A percentile compares a stretch with the other conserved stretches of the same genome.
phyloP scores from a whole-genome alignment of 73 alveolate species.

The Blepharisma japonicum region DNA sequence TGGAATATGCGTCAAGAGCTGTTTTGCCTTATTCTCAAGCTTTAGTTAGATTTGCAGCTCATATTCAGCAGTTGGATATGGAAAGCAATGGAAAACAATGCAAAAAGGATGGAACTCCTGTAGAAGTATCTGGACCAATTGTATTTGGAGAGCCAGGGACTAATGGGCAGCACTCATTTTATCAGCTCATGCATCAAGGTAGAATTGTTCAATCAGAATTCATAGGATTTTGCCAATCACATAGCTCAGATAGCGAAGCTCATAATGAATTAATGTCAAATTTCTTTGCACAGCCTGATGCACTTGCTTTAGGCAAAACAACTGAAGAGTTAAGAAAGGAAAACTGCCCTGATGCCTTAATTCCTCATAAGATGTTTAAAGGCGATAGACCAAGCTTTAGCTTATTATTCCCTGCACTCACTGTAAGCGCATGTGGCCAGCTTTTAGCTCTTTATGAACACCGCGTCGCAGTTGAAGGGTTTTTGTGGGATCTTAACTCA shows the following conservation, averaged over 20 bases:
- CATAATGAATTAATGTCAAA: conserved; percentile 68
- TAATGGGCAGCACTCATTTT: conserved; percentile 89
- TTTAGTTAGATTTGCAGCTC: conserved; percentile 72
- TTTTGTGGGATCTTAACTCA: conserved; percentile 60
- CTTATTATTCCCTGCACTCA: conserved; percentile 28
- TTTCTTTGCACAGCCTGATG: conserved; percentile 97
- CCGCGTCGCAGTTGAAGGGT: conserved; percentile 87
- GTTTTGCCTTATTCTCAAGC: conserved; percentile 91
- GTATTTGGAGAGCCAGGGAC: conserved; percentile 97
- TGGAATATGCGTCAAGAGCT: conserved; percentile 63
- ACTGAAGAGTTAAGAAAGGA: conserved; percentile 37
- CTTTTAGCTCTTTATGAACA: conserved; percentile 85
- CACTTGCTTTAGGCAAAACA: conserved; percentile 88
- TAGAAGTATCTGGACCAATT: conserved; percentile 41
- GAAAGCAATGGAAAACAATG: conserved; percentile 88
- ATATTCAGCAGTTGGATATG: conserved; percentile 89
- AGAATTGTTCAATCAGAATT: conserved; percentile 84
- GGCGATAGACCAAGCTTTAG: conserved; percentile 76
- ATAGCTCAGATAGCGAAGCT: conserved; percentile 53
- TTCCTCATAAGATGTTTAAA: conserved; percentile 71
- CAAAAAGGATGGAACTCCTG: conserved; percentile 47
- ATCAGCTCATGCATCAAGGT: conserved; percentile 85
- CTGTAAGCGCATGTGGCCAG: conserved; percentile 66
- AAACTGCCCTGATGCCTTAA: conserved; percentile 69
- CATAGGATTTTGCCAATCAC: conserved; percentile 76